Conservation (phyloP, 345 rosid genomes). For the Citrus inodora region DNA sequence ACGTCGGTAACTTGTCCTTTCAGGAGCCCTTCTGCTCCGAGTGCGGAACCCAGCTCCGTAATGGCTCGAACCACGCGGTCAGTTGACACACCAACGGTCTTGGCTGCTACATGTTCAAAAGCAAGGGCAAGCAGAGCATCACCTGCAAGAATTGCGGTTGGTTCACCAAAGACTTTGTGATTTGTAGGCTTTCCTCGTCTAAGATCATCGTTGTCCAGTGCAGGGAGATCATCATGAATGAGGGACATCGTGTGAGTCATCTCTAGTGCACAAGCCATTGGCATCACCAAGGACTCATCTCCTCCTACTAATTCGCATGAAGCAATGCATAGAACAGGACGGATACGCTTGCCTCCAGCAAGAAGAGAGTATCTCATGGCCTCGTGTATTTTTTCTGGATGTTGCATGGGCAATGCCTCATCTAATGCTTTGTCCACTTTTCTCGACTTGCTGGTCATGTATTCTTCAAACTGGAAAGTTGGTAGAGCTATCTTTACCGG, state of each 20-base stretch:
- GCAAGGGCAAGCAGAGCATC: constrained; percentile 58
- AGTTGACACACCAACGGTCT: constrained; percentile 24
- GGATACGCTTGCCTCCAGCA: constrained; percentile 60
- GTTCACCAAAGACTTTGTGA: constrained; percentile 54
- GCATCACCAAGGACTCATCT: constrained; percentile 37
- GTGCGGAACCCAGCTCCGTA: constrained; percentile 38
- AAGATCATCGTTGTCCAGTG: constrained; percentile 67
- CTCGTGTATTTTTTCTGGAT: constrained; percentile 50
- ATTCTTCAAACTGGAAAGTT: constrained; percentile 28
- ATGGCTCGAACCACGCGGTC: constrained; percentile 39
- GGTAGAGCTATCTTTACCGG: constrained; percentile 6
- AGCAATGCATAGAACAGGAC: constrained; percentile 61
- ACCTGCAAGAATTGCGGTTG: constrained; percentile 48
- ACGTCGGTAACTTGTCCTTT: constrained; percentile 58
- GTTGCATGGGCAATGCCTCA: constrained; percentile 42
- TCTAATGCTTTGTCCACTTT: constrained; percentile 50
- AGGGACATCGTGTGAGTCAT: constrained; percentile 72
- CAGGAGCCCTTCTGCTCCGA: constrained; percentile 46
- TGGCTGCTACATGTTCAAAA: constrained; percentile 46
- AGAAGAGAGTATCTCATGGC: constrained; percentile 73
- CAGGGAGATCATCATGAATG: constrained; percentile 70
- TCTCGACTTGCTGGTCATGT: constrained; percentile 28
- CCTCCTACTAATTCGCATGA: constrained; percentile 67
- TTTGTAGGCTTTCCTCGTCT: constrained; percentile 60
- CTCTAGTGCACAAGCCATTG: constrained; percentile 65